Conservation (phyloP, 768 basidiomycete species). For the Leccinum subgranulosum region DNA sequence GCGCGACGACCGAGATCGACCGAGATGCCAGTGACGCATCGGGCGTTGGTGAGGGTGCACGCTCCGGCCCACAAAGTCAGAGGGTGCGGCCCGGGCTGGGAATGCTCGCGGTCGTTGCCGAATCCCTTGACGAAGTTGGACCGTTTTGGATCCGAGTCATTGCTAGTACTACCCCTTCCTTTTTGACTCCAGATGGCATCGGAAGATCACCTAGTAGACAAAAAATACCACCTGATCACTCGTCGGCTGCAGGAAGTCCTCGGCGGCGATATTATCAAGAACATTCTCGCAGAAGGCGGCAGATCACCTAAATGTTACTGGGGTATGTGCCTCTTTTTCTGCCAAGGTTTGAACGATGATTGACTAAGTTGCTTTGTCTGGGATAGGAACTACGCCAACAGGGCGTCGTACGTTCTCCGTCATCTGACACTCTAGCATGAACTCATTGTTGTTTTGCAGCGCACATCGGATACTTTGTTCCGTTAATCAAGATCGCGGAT, state of each 20-base stretch:
- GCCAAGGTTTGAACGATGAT: not conserved
- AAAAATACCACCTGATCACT: conserved; percentile 80
- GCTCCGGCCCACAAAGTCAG: no score
- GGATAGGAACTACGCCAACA: conserved; percentile 84
- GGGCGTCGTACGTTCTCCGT: conserved; percentile 74
- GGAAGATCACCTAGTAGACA: conserved; percentile 19
- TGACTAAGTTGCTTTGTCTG: not conserved
- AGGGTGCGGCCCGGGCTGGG: no score
- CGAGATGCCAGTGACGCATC: no score
- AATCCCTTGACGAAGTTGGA: no score
- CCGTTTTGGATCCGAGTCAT: no score
- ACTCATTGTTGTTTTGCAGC: conserved; percentile 45
- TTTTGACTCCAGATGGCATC: no score
- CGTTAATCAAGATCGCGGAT: conserved; percentile 93
- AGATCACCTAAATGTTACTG: conserved; percentile 84
- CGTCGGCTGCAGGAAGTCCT: conserved; percentile 84
- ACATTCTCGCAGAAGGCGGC: conserved; percentile 72
- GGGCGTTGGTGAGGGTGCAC: no score
- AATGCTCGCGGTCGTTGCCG: no score
- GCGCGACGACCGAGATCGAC: no score
- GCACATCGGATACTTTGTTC: conserved; percentile 96
- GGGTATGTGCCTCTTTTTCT: conserved; percentile 50
- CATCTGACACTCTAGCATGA: not conserved
- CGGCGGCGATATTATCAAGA: conserved; percentile 79
- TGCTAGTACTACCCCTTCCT: no score